Conservation (phyloP, 495 filamentous ascomycete genomes). For the Aspergillus sclerotioniger region DNA sequence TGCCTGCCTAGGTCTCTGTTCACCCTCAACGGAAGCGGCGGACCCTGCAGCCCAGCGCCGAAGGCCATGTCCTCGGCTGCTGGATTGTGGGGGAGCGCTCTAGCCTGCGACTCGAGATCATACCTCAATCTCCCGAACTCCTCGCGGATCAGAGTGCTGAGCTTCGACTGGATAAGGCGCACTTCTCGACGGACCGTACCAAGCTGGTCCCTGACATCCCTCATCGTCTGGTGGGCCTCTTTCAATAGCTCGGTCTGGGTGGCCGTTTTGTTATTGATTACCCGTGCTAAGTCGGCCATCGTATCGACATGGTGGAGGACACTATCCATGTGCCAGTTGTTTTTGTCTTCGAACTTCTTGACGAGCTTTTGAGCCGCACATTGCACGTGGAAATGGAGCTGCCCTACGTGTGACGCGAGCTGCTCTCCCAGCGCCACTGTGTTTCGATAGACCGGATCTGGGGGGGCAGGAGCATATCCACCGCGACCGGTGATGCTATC, state of each 20-base stretch:
- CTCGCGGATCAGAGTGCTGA: slow-evolving; percentile 10
- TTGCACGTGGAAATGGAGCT: slow-evolving; percentile 24
- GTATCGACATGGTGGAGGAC: slow-evolving; percentile 20
- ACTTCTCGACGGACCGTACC: slow-evolving; percentile 12
- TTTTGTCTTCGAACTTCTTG: slow-evolving; percentile 18
- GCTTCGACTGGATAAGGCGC: slow-evolving; percentile 12
- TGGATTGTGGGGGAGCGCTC: background rate
- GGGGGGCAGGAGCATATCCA: slow-evolving; percentile 26
- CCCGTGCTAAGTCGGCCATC: slow-evolving; percentile 13
- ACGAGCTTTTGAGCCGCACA: slow-evolving; percentile 10
- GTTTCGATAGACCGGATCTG: slow-evolving; percentile 25
- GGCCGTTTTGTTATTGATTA: slow-evolving; percentile 14
- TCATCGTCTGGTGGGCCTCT: slow-evolving; percentile 11
- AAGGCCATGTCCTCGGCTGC: background rate
- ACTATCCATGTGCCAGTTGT: slow-evolving; percentile 23
- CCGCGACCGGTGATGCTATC: slow-evolving; percentile 20
- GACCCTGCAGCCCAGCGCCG: slow-evolving; percentile 1
- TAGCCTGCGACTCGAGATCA: slow-evolving; percentile 8
- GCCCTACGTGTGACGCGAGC: slow-evolving; percentile 16
- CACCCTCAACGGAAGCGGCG: background rate
- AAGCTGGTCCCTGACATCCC: slow-evolving; percentile 14
- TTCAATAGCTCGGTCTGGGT: slow-evolving; percentile 13
- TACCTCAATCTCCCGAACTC: slow-evolving; percentile 16
- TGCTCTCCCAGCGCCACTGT: slow-evolving; percentile 25
- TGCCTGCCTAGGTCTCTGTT: background rate